These are phyloP conservation scores for Chaetoceros muelleri DNA, from an alignment of 108 stramenopile species.

Conservation along the genomic window DNA sequence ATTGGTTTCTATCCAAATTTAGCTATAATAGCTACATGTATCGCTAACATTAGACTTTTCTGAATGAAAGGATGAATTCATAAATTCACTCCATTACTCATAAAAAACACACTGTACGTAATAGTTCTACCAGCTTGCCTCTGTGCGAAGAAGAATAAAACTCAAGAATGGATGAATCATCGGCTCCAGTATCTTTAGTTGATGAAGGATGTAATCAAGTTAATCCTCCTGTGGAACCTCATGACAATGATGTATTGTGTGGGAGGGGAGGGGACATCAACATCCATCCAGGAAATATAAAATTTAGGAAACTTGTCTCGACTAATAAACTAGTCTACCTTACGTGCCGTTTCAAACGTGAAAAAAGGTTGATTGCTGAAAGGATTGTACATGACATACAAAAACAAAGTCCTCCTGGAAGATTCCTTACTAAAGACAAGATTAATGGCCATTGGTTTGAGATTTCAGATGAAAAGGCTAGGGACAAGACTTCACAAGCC, in stretches of 20 bases:
- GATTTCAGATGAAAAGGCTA: conserved; percentile 75
- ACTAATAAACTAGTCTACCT: conserved; percentile 50
- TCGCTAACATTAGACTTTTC: too few species aligned
- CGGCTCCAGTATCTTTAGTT: too few species aligned
- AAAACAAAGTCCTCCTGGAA: conserved; percentile 58
- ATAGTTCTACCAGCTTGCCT: too few species aligned
- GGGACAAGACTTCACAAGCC: conserved; percentile 78
- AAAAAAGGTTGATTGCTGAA: conserved; percentile 68
- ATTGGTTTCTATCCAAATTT: too few species aligned
- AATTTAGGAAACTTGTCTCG: conserved; percentile 38
- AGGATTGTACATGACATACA: conserved; percentile 71
- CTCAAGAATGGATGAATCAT: too few species aligned
- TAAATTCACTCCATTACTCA: too few species aligned
- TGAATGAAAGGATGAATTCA: too few species aligned
- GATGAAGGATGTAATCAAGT: too few species aligned
- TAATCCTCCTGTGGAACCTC: background rate
- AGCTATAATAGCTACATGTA: too few species aligned
- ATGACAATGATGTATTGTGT: conserved; percentile 29
- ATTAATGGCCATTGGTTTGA: conserved; percentile 52
- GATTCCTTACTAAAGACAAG: conserved; percentile 53
- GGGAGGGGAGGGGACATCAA: conserved; percentile 35
- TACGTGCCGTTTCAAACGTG: conserved; percentile 65
- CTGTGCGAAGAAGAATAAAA: too few species aligned
- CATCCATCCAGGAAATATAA: conserved; percentile 34
- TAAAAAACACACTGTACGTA: too few species aligned